These are phyloP conservation scores for Alternaria triticina DNA, from an alignment of 2,329 filamentous ascomycete genomes.

Conservation along the genomic window DNA sequence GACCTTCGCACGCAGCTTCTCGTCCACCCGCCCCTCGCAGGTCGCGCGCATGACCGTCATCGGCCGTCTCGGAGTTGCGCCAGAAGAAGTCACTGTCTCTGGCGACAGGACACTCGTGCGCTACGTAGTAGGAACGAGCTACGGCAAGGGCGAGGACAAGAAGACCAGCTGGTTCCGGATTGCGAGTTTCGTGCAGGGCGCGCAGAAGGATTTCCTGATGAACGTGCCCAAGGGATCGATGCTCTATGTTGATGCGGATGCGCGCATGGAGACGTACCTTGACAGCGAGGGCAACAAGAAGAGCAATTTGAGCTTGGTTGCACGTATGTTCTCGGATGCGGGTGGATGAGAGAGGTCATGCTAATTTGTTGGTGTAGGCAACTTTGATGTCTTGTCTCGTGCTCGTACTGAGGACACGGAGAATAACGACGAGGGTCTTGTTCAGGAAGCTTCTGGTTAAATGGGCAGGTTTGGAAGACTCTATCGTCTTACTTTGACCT, in stretches of 20 bases:
- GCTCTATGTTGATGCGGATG: constrained; percentile 85
- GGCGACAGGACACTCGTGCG: constrained; percentile 79
- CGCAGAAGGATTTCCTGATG: constrained; percentile 73
- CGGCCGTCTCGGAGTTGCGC: constrained; percentile 80
- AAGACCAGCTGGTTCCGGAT: constrained; percentile 87
- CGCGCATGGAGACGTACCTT: constrained; percentile 67
- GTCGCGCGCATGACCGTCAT: constrained; percentile 85
- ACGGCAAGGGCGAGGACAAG: constrained; percentile 71
- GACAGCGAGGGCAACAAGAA: constrained; percentile 71
- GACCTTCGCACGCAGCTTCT: constrained; percentile 71
- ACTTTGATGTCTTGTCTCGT: constrained; percentile 44
- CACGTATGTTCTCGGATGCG: constrained; percentile 69
- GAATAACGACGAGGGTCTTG: constrained; percentile 42
- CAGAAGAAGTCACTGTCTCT: constrained; percentile 75
- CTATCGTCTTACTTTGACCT: neutral
- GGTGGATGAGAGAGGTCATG: neutral
- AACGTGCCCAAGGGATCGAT: constrained; percentile 80
- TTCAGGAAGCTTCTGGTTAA: constrained; percentile 37
- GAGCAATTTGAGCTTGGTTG: constrained; percentile 71
- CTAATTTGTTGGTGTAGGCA: constrained; percentile 26
- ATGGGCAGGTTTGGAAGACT: neutral
- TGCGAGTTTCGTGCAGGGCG: constrained; percentile 74
- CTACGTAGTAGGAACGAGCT: constrained; percentile 76
- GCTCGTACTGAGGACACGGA: constrained; percentile 31
- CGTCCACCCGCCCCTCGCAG: constrained; percentile 66